Evolutionary conservation across 352 stramenopile species (phyloP), one percentile per base, ranked within the genome.

Genomic region (Pythium grandisporangium): DNA sequence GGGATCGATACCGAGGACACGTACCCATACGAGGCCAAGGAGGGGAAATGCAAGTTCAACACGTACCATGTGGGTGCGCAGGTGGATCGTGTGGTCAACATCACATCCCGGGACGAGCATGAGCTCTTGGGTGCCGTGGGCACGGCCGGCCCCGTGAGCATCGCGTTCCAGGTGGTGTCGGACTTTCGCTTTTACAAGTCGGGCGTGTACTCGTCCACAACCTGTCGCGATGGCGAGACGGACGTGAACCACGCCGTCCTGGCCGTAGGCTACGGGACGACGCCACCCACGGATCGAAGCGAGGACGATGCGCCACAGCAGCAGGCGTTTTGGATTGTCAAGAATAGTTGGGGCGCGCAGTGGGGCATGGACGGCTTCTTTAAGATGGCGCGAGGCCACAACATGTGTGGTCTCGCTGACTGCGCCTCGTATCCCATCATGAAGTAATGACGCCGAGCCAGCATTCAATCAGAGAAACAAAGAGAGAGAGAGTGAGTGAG

Each of bases 351-450:
- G 93, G 78, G 75, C 22, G 37, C 51, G 5, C 45, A 54, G 27
- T 99, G 95, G 95, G 96, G 96, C 63, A 89, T 96, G 61, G 57
- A 93, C 30, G 96, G 96, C 42, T 99, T 96, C 77, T 97, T 99
- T 47, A 74, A 90, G 48, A 95, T 99, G 33, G 73, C 80, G 16
- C 94, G 96, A 53, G 89, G 78, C 58, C 51, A 64, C 30, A 88
- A 94, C 62, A 84, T 84, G 71, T 97, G 90, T 55, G 90, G 90
- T 45, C 44, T 97, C 19, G 73, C 81, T 13, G 64, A 83, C 61
- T 89, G 72, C 45, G 79, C 88, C 42, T 88, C 80, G 42, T 97
- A 96, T 46, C 84, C 88, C 4, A 27, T 90, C 17, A 48, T 90
- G 24, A 42, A 61, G 6, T 83, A 50, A 71, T 32, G 27, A 32